These are phyloP conservation scores for Rhodamnia argentea DNA, from an alignment of 345 rosid species.

Conservation along the genomic window DNA sequence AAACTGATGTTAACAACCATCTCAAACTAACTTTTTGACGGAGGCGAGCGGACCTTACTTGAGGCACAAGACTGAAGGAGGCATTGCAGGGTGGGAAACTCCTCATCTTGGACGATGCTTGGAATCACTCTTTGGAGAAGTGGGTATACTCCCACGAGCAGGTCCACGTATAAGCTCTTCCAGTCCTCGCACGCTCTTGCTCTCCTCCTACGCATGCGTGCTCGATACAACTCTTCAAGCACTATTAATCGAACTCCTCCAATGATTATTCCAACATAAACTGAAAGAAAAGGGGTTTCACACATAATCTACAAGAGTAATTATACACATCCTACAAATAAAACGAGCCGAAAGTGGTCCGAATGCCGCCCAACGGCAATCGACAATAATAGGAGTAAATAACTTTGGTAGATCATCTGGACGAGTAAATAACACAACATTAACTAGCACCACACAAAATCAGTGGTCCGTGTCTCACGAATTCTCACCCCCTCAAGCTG, in stretches of 20 bases:
- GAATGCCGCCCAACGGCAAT: neutral
- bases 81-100: neutral
- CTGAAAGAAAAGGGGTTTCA: neutral
- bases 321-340: neutral
- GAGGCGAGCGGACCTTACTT: neutral
- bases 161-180: too few relatives aligned
- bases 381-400: too few relatives aligned
- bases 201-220: too few relatives aligned
- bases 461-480: neutral
- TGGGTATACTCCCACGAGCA: neutral
- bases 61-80: neutral
- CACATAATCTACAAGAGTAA: neutral
- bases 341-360: neutral
- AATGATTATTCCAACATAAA: neutral
- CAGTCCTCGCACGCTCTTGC: too few relatives aligned
- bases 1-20: neutral
- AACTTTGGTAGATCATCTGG: neutral
- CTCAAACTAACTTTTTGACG: neutral
- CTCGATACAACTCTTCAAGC: too few relatives aligned
- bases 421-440: neutral
- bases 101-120: neutral
- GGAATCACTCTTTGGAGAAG: neutral
- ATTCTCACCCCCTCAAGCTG: neutral
- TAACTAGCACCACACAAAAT: neutral
- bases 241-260: neutral